Percentiles rank a stretch among this genome's conserved stretches.
Evolutionary conservation across 129 eudicot species (phyloP).

Genomic region (Heracleum sosnowskyi): DNA sequence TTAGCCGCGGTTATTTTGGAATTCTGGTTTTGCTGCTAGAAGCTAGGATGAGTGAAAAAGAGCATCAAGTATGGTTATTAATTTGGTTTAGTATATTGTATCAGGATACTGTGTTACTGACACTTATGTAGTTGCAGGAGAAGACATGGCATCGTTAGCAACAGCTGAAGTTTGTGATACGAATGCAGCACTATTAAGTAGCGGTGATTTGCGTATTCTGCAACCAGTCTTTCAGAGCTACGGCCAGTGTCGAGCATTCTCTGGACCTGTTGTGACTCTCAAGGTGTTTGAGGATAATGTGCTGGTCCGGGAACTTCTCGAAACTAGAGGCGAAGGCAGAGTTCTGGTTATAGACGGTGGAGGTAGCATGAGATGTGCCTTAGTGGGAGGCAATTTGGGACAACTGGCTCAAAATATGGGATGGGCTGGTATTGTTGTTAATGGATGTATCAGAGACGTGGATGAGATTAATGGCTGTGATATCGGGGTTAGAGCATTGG

Average conservation of each 20-base stretch:
- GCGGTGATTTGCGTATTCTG: conserved; percentile 38
- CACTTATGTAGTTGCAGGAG: neutral
- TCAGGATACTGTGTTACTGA: neutral
- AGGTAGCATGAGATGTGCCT: conserved; percentile 50
- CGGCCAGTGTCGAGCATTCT: conserved; percentile 37
- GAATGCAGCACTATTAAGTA: conserved; percentile 26
- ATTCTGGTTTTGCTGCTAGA: too few relatives aligned
- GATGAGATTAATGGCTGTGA: conserved; percentile 2
- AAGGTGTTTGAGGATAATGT: conserved; percentile 48
- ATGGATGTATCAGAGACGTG: conserved; percentile 35
- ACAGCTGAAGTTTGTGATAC: conserved; percentile 48
- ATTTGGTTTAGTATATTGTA: too few relatives aligned
- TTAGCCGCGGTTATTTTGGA: too few relatives aligned
- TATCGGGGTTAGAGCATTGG: conserved; percentile 51
- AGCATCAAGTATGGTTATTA: too few relatives aligned
- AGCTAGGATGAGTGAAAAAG: too few relatives aligned
- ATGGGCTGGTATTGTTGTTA: conserved; percentile 52
- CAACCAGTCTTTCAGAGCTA: conserved; percentile 40
- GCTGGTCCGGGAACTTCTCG: conserved; percentile 39
- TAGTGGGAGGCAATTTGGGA: conserved; percentile 47
- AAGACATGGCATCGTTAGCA: conserved; percentile 32
- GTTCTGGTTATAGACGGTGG: conserved; percentile 51
- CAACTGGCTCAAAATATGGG: conserved; percentile 51
- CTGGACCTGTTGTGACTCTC: conserved; percentile 44
- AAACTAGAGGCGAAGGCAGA: conserved; percentile 41